Base-by-base conservation (phyloP, 257 asterid species). In the Rubia yunnanensis region DNA sequence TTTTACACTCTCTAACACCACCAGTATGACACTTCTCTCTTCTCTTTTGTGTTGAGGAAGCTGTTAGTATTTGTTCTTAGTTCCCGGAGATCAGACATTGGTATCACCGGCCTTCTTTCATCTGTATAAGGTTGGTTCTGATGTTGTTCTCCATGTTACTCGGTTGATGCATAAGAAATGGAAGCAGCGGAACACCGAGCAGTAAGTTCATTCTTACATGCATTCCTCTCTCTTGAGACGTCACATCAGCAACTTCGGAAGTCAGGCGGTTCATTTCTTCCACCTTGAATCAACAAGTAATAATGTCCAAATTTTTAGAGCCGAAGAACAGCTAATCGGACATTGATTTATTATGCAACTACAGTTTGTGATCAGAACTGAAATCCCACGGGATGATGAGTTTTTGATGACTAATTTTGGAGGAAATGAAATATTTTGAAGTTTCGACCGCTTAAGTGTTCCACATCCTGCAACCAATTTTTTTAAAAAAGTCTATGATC, bases 161-260 rank as follows among this genome's bases (percentile, higher is more conserved):
- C 27, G 53, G 36, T 31, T 32, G 23, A 44, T 41, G 10, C 15
- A 61, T 8, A 22, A 14, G 46, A 39, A 34, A 38, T 15, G 24
- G 60, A 53, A 30, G 30, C 32, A 20, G 1, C 7, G 10, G 30
- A 28, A 50, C 20, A 46, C 57, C 22, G 22, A 26, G 67, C 18
- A n/a, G 50, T n/a, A 10, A n/a, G 17, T 13, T 36, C 15, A 26
- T 27, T 10, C 76, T 66, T 70, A 87, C 99, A 97, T 89, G 92
- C 78, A 87, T 70, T 61, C 86, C 87, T 48, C 94, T 83, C 74
- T 89, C 95, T 63, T 75, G 87, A 63, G 94, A 89, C 72, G 85
- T 91, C 41, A 89, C 78, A 38, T 80, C 88, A 73, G 96, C 96
- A 77, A 92, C 90, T 81, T 92, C 88, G 48, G 92, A 79, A 55